These are phyloP conservation scores for Paraconiothyrium sp. DNA, from an alignment of 2,329 filamentous ascomycete species.

Conservation along the genomic window DNA sequence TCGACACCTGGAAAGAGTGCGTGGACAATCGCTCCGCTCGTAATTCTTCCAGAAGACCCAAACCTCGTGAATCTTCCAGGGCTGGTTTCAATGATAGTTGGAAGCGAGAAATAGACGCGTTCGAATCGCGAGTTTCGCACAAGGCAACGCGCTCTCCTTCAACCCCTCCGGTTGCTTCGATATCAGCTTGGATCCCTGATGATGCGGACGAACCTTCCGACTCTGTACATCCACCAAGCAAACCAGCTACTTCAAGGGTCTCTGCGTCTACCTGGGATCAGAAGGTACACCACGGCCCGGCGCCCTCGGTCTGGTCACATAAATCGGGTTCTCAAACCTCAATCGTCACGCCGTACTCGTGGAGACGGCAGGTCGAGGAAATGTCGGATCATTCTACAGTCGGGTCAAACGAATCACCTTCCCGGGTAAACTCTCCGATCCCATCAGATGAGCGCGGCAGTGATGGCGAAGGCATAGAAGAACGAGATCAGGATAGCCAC, in stretches of 20 bases:
- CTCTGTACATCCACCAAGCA: not conserved
- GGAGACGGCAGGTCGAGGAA: constrained; percentile 17
- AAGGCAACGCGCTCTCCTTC: not conserved
- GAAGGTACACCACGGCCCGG: not conserved
- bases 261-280: not conserved
- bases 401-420: constrained; percentile 5
- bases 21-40: not conserved
- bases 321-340: not conserved
- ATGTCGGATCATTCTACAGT: constrained; percentile 13
- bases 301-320: not conserved
- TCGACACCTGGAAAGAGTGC: not conserved
- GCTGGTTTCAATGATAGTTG: not conserved
- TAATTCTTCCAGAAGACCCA: not conserved
- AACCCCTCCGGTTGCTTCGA: not conserved
- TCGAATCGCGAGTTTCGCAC: not conserved
- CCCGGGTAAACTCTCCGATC: constrained; percentile 11
- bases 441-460: constrained; percentile 9
- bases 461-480: not conserved
- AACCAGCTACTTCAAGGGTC: not conserved
- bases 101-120: constrained; percentile 11
- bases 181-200: not conserved
- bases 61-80: not conserved
- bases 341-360: constrained; percentile 16
- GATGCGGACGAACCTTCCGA: not conserved
- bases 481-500: constrained; percentile 12